These are phyloP conservation scores for Yamadazyma buinensis DNA, from an alignment of 1,139 yeast species.

Conservation along the genomic window DNA sequence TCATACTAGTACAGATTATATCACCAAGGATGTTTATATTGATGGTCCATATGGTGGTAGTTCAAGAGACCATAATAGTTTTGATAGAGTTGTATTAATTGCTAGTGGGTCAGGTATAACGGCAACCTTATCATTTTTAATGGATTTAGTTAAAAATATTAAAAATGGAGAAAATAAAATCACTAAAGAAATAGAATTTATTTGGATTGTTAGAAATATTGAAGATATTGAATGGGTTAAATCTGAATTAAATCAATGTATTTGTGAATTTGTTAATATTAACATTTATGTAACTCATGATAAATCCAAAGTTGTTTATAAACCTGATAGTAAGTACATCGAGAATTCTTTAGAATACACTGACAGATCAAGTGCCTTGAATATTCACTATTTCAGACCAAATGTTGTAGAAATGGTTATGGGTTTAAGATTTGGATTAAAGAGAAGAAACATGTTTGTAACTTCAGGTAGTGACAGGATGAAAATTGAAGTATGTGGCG, in stretches of 20 bases:
- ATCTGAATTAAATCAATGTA: slow-evolving; percentile 33
- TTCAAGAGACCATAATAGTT: slow-evolving; percentile 44
- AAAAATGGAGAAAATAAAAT: slow-evolving; percentile 13
- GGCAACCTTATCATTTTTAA: slow-evolving; percentile 49
- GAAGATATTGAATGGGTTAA: slow-evolving; percentile 45
- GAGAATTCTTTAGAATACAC: neutral
- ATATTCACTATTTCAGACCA: slow-evolving; percentile 32
- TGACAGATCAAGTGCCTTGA: slow-evolving; percentile 9
- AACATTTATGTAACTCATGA: slow-evolving; percentile 23
- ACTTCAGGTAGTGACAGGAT: slow-evolving; percentile 50
- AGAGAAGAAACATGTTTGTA: slow-evolving; percentile 42
- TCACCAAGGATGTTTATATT: slow-evolving; percentile 33
- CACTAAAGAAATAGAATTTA: slow-evolving; percentile 33
- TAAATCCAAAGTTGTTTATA: neutral
- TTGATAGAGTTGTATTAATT: slow-evolving; percentile 44
- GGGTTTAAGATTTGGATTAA: slow-evolving; percentile 20
- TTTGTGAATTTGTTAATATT: slow-evolving; percentile 22
- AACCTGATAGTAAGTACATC: neutral
- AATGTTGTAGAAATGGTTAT: slow-evolving; percentile 19
- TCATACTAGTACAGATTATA: slow-evolving; percentile 8
- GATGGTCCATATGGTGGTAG: slow-evolving; percentile 70
- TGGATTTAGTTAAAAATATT: slow-evolving; percentile 17
- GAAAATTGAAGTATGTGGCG: slow-evolving; percentile 40
- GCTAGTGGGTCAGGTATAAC: slow-evolving; percentile 57
- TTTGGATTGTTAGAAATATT: slow-evolving; percentile 45